Percentiles rank a stretch among this genome's conserved stretches.
These are phyloP conservation scores for Xylaria palmicola DNA, from an alignment of 495 filamentous ascomycete species.

Conservation along the genomic window DNA sequence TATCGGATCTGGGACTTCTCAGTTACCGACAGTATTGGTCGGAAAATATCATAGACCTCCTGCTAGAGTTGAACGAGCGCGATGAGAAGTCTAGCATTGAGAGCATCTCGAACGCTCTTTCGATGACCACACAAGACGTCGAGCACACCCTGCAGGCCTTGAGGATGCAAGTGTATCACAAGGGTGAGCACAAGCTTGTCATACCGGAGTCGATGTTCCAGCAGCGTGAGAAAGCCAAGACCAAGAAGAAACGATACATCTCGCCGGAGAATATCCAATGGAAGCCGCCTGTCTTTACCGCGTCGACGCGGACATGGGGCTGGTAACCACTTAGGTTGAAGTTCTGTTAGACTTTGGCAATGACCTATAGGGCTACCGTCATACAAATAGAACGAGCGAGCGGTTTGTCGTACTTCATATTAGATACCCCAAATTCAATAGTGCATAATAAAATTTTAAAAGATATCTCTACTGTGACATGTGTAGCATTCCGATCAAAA, in stretches of 20 bases:
- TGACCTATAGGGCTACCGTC: background rate
- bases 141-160: conserved; percentile 88
- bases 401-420: background rate
- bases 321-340: conserved; percentile 57
- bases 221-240: conserved; percentile 69
- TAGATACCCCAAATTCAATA: conserved; percentile 13
- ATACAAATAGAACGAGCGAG: background rate
- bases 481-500: background rate
- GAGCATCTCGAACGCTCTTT: conserved; percentile 69
- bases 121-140: conserved; percentile 95
- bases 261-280: conserved; percentile 78
- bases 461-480: background rate
- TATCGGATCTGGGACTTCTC: conserved; percentile 87
- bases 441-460: background rate
- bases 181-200: conserved; percentile 91
- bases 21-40: conserved; percentile 97
- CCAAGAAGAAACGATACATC: conserved; percentile 69
- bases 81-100: conserved; percentile 76
- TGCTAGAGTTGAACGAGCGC: conserved; percentile 61
- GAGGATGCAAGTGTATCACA: conserved; percentile 92
- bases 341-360: background rate
- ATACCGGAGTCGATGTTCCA: conserved; percentile 67
- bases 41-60: conserved; percentile 82
- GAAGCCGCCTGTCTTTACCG: conserved; percentile 95
- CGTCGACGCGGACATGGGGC: conserved; percentile 87